Conservation (phyloP, 352 stramenopile genomes). For the Stramenopiles sp. region DNA sequence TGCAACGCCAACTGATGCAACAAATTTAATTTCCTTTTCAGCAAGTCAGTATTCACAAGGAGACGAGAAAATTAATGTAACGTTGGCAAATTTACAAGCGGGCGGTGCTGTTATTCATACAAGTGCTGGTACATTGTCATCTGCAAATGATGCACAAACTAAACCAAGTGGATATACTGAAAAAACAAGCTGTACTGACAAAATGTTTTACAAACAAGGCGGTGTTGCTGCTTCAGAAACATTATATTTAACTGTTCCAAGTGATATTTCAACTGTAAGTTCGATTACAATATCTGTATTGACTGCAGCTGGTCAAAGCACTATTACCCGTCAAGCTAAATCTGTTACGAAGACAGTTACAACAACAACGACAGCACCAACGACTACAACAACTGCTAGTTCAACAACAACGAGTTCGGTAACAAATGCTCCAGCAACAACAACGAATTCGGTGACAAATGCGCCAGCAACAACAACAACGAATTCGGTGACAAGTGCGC, state of each 20-base stretch:
- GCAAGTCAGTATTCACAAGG: too few species aligned
- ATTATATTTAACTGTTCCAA: neutral
- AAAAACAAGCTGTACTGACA: neutral
- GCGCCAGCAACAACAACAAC: too few species aligned
- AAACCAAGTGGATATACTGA: neutral
- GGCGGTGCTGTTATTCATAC: neutral
- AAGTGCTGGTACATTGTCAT: neutral
- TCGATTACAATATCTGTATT: constrained; percentile 2
- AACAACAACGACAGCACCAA: neutral
- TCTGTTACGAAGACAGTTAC: neutral
- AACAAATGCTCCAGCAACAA: too few species aligned
- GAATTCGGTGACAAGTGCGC: too few species aligned
- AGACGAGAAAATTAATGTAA: too few species aligned
- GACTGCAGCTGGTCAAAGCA: neutral
- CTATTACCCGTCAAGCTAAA: neutral
- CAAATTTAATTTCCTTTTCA: too few species aligned
- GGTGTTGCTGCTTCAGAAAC: neutral
- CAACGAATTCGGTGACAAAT: too few species aligned
- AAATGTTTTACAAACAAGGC: neutral
- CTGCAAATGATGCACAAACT: too few species aligned
- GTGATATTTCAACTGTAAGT: neutral
- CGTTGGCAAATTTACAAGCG: too few species aligned
- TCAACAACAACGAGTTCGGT: too few species aligned
- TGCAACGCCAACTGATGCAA: too few species aligned
- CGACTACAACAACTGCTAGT: too few species aligned